Base-by-base conservation (phyloP, 495 filamentous ascomycete genomes). In the Aspergillus funiculosus region DNA sequence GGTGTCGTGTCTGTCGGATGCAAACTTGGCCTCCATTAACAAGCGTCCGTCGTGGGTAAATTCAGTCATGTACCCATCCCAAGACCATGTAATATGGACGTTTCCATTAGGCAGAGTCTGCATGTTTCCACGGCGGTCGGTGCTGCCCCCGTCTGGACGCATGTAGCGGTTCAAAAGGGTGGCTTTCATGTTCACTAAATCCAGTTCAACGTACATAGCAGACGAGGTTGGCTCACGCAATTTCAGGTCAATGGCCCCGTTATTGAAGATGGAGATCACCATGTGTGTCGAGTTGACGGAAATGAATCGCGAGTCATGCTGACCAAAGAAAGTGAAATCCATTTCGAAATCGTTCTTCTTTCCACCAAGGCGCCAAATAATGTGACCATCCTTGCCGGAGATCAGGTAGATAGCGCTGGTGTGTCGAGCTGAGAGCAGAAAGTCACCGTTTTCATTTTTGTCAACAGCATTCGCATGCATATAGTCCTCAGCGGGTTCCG, bases 401-500 rank as follows among this genome's bases (percentile, higher is more conserved):
- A 80, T 70, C 43, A 74, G 64, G 54, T 76, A 76, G 26, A 82
- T 64, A n/a, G 75, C 67, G 52, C 72, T 71, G 17, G 71, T 72
- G 52, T 79, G 72, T 2, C 77, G 75, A 19, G 71, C 66, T 0
- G 78, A 81, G 28, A 83, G 68, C 17, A 81, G 46, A 46, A 79
- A 83, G 53, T 79, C 70, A 6, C 78, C 77, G 1, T 64, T 58
- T 5, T 45, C 47, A 50, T 76, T 71, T 58, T 77, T 76, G 56
- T 80, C 78, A 31, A 80, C 66, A n/a, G 73, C 71, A 57, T 80
- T 80, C 52, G 80, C 71, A 50, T 80, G 77, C 58, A 80, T 76
- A 56, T 77, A 80, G 50, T 83, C 76, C 73, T 73, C 79, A 5
- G 58, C 66, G 1, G 60, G 63, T n/a, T n/a, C n/a, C n/a, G n/a